phyloP scores from a whole-genome alignment of 202 grass and related monocot species.

The Setaria viridis region DNA sequence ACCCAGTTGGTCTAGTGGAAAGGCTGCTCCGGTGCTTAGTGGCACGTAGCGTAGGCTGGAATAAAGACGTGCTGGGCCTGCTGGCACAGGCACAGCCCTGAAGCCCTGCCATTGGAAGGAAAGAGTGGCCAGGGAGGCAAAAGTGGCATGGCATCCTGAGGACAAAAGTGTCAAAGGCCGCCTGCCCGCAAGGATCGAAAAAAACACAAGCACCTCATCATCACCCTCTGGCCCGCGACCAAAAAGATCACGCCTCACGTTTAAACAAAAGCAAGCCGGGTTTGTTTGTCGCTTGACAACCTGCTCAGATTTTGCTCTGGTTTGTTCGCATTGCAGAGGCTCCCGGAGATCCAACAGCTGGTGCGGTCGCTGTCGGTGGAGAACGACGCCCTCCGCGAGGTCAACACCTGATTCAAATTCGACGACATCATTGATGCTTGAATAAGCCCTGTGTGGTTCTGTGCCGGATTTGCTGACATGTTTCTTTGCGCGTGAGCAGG shows the following conservation, averaged over 20 bases:
- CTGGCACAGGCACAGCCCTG: background rate
- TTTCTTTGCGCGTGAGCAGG: slow-evolving; percentile 14
- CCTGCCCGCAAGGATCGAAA: slow-evolving; percentile 37
- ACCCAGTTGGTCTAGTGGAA: background rate
- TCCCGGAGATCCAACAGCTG: slow-evolving; percentile 62
- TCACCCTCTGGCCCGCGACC: slow-evolving; percentile 18
- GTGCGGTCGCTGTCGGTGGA: slow-evolving; percentile 59
- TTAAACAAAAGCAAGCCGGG: background rate
- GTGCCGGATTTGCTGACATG: background rate
- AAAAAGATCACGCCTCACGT: slow-evolving; percentile 8
- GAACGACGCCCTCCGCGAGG: slow-evolving; percentile 62
- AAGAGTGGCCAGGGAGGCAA: background rate
- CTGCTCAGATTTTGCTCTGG: background rate
- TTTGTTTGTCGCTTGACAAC: slow-evolving; percentile 6
- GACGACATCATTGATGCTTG: background rate
- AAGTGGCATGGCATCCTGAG: slow-evolving; percentile 35
- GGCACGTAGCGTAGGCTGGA: slow-evolving; percentile 38
- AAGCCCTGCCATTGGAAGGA: slow-evolving; percentile 21
- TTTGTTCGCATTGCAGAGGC: slow-evolving; percentile 41
- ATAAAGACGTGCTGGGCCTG: slow-evolving; percentile 33
- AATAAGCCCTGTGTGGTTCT: background rate
- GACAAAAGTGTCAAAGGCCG: slow-evolving; percentile 36
- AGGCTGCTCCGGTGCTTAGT: background rate
- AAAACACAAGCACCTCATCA: slow-evolving; percentile 42
- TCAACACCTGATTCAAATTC: background rate